Evolutionary conservation across 2,329 filamentous ascomycete species (phyloP).

Genomic region (Chaetomium globosum): DNA sequence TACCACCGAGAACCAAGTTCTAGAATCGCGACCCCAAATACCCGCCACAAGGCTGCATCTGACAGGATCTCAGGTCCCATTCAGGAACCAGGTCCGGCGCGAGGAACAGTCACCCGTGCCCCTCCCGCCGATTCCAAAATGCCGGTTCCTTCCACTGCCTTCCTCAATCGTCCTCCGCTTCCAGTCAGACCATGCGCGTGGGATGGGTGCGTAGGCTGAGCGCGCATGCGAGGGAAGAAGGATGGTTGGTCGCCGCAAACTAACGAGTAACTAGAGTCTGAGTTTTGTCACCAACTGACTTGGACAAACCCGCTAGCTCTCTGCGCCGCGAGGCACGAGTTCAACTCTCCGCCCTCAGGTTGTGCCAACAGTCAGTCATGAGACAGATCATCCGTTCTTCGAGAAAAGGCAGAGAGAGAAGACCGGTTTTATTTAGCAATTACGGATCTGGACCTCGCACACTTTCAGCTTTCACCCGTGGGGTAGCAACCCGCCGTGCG

Average conservation of each 20-base stretch:
- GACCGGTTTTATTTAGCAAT: constrained; percentile 12
- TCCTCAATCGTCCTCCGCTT: neutral
- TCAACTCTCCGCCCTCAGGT: neutral
- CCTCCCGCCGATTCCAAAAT: neutral
- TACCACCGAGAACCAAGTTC: neutral
- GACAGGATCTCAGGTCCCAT: constrained; percentile 4
- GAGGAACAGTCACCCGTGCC: neutral
- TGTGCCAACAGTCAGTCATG: neutral
- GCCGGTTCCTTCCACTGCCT: neutral
- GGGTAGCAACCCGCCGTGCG: neutral
- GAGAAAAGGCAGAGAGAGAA: neutral
- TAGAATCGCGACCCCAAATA: neutral
- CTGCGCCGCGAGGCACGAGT: constrained; percentile 14
- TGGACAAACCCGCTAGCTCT: neutral
- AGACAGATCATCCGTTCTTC: neutral
- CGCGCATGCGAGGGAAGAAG: neutral
- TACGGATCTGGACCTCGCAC: neutral
- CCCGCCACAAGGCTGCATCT: constrained; percentile 9
- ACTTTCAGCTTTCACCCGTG: neutral
- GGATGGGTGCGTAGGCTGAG: neutral
- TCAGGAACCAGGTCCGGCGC: constrained; percentile 1
- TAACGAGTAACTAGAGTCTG: neutral
- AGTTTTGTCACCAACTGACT: neutral
- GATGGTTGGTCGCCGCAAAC: neutral
- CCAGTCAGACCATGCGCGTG: neutral